Base-by-base conservation (phyloP, 2,329 filamentous ascomycete genomes). In the Botrytis porri region DNA sequence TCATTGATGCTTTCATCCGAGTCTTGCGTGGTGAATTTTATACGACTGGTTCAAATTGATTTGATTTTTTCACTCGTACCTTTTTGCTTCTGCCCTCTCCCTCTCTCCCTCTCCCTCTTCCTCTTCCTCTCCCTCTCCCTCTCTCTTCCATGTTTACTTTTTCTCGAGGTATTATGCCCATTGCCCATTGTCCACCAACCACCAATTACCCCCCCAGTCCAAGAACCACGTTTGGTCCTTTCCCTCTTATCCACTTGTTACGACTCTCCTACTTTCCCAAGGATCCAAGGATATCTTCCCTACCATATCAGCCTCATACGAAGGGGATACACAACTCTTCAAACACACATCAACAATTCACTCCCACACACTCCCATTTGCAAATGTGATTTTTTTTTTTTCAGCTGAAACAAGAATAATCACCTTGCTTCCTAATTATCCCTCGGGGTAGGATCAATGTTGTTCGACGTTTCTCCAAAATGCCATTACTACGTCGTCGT, bases 401-500 rank as follows among this genome's bases (percentile, higher is more conserved):
- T 32, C 69, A 54, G 18, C 57, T 71, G 9, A 57, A 29, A 65
- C 61, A 71, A 18, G 43, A 35, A 29, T 35, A 59, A 12, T 22
- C 62, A 48, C 32, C 35, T 63, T 59, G 61, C 32, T n/a, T 32
- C 51, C 54, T 32, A 45, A 67, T 45, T 45, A 62, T 69, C 51
- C 5, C 37, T 20, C 16, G n/a, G 43, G 32, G 54, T 70, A 67
- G 72, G 41, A 65, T 73, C 72, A 54, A 73, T 73, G 70, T 72
- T 67, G 70, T 59, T 61, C 62, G 39, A 45, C 39, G 39, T 69
- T 37, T 67, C 51, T 77, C 25, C 25, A 73, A 70, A 69, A 80
- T 79, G 78, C 78, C 79, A 76, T 73, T 79, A 61, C 72, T 81
- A 45, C 73, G 80, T 71, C 78, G 80, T 70, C 79, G 79, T 51